Evolutionary conservation across 2,329 filamentous ascomycete genomes (phyloP), one percentile per base, ranked within the genome.

Genomic region (Triangularia verruculosa): DNA sequence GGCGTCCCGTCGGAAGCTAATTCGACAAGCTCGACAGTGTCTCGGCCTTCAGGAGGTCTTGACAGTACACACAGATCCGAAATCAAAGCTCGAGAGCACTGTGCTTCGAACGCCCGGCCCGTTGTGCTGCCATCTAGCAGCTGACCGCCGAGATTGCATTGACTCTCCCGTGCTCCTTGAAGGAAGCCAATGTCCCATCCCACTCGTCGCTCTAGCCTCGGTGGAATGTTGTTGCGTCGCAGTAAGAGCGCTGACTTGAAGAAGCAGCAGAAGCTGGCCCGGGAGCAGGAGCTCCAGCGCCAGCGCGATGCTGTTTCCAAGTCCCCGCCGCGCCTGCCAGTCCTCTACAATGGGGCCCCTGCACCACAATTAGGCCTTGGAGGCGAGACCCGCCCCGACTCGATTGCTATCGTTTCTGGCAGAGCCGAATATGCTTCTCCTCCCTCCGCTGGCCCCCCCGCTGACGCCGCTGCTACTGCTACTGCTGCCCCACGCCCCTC

Each of bases 221-320:
- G 39, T 47, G 80, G 81, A 71, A 83, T 84, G 77, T 83, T 91
- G 73, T 82, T 90, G 67, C 83, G 87, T 76, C 85, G 88, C 70
- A 84, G 84, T 74, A 90, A 90, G 74, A 90, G 87, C 63, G 84
- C 83, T 65, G 87, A 91, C 68, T 74, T 90, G 63, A 82, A 82
- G 70, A 85, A 85, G 75, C 86, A 83, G 76, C 89, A 87, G 79
- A 86, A 83, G 76, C 89, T 86, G 79, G 80, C 76, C 70, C 77
- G 69, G 78, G 77, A 69, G 80, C 83, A 79, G 68, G 81, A 83
- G 72, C 75, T 81, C 62, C 79, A 83, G 71, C 80, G 81, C 67
- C 80, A 82, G 73, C 80, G 80, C 68, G 78, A 82, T 70, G 77
- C 77, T 65, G 74, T 81, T 65, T 74, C 78, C 70, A 81, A 79